These are phyloP conservation scores for Trichophyton mentagrophytes DNA, from an alignment of 2,329 filamentous ascomycete species.

Conservation along the genomic window DNA sequence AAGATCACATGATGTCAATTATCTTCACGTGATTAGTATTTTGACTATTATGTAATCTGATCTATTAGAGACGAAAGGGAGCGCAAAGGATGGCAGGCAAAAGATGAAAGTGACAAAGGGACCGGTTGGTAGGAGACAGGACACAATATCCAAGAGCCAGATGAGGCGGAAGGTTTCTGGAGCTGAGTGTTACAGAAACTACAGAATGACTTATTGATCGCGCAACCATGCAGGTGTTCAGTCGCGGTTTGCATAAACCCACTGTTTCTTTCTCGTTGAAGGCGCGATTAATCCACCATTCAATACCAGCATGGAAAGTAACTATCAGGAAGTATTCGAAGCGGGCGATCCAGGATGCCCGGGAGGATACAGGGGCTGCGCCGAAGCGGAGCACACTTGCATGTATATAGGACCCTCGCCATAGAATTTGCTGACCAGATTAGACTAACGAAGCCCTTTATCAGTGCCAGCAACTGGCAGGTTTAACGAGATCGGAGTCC, in stretches of 20 bases:
- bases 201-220: background rate
- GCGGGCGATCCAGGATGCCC: background rate
- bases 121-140: background rate
- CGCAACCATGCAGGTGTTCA: constrained; percentile 1
- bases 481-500: constrained; percentile 86
- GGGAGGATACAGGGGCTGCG: background rate
- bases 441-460: background rate
- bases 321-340: constrained; percentile 4
- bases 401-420: background rate
- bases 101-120: background rate
- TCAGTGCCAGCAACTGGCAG: constrained; percentile 45
- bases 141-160: background rate
- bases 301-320: background rate
- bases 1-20: background rate
- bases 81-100: background rate
- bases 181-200: background rate
- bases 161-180: background rate
- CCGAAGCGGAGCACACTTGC: background rate
- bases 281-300: background rate
- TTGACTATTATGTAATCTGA: background rate
- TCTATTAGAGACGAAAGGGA: background rate
- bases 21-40: background rate
- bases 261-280: background rate
- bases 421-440: background rate
- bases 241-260: background rate